Base-by-base conservation (phyloP, 768 basidiomycete genomes). In the Leccinum boreale region DNA sequence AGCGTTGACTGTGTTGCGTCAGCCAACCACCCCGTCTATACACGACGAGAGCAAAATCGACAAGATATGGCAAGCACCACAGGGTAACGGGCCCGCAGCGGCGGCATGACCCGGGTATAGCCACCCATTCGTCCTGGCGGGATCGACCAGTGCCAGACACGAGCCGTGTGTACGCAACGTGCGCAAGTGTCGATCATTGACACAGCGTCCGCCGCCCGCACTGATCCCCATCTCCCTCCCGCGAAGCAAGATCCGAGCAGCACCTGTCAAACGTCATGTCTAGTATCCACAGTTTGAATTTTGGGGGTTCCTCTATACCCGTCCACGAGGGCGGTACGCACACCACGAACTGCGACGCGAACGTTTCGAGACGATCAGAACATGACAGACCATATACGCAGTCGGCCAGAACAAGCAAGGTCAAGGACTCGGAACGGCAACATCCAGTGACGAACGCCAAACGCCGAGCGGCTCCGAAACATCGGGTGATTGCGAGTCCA, bases 111-210 rank as follows among this genome's bases (percentile, higher is more conserved):
- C n/a, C n/a, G 39, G 39, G n/a, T 10, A 42, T 42, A 42, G n/a
- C 39, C 39, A 42, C 39, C 39, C 15, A 15, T 12, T 31, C 49
- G 36, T 35, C 31, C 42, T 15, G 19, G 21, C 49, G 35, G 21
- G 53, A 56, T 50, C 26, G 24, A 45, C 39, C n/a, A 17, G 36
- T 39, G 15, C 8, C 39, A 39, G 39, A 33, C 21, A 15, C 1
- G 21, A 7, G 19, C 6, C 44, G 17, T 31, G n/a, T 42, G n/a
- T 42, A 14, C 33, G 39, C 50, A n/a, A 36, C 19, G 53, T 31
- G 39, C 39, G 39, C 39, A 42, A 42, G n/a, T 35, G 55, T 58
- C 42, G 62, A 63, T 56, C 19, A 45, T 42, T 42, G 39, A 23
- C 44, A 45, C 44, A 23, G 21, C 19, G 21, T 45, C 44, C 54